A percentile compares a stretch with the other conserved stretches of the same genome.
Evolutionary conservation across 2,329 filamentous ascomycete species (phyloP).

Genomic region (Aspergillus vadensis): DNA sequence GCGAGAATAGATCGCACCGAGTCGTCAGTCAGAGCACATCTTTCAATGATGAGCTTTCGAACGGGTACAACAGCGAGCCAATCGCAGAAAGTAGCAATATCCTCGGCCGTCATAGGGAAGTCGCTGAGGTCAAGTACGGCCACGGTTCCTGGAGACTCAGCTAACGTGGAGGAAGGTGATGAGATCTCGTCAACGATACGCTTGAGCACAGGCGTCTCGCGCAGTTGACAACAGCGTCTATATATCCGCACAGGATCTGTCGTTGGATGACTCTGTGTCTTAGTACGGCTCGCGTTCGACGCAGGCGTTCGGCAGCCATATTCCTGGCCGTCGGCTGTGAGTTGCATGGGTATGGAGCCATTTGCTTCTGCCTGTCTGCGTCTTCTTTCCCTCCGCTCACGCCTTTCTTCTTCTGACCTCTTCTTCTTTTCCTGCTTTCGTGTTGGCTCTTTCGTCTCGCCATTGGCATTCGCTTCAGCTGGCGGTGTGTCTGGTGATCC

Average conservation of each 20-base stretch:
- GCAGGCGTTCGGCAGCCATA: conserved; percentile 49
- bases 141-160: conserved; percentile 71
- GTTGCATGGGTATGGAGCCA: conserved; percentile 80
- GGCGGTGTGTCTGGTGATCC: conserved; percentile 17
- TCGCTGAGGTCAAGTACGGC: conserved; percentile 80
- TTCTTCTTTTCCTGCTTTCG: conserved; percentile 97
- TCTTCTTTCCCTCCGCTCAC: conserved; percentile 88
- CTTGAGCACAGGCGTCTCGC: conserved; percentile 89
- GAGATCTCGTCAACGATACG: conserved; percentile 87
- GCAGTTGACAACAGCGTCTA: conserved; percentile 86
- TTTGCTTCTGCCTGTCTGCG: conserved; percentile 83
- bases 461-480: conserved; percentile 33
- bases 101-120: conserved; percentile 78
- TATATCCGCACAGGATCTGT: conserved; percentile 93
- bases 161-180: conserved; percentile 65
- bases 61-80: conserved; percentile 93
- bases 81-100: conserved; percentile 85
- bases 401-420: conserved; percentile 86
- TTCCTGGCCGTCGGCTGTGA: conserved; percentile 69
- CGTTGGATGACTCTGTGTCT: conserved; percentile 70
- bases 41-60: conserved; percentile 80
- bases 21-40: conserved; percentile 84
- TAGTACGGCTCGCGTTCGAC: conserved; percentile 44
- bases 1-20: conserved; percentile 83
- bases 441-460: conserved; percentile 49